Evolutionary conservation across 2,329 filamentous ascomycete species (phyloP).

Genomic region (Ophiocordyceps camponoti-saundersi): DNA sequence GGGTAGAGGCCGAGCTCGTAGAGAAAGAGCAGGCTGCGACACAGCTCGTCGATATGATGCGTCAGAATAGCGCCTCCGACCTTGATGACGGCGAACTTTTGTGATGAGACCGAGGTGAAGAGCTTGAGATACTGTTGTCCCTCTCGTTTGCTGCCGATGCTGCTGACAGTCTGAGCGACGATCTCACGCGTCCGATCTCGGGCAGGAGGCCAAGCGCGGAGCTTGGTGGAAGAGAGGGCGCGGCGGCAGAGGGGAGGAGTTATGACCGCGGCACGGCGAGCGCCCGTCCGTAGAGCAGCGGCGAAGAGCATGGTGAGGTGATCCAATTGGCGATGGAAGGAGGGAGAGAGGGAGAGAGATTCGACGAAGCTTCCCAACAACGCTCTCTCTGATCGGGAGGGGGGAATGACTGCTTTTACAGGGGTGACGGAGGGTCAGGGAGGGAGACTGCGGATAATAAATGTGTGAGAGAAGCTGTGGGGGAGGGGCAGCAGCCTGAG

Average conservation of each 20-base stretch:
- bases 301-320: constrained; percentile 19
- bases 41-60: constrained; percentile 83
- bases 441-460: not conserved
- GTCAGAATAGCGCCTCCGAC: constrained; percentile 92
- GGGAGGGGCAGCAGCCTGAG: constrained; percentile 1
- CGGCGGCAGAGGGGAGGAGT: constrained; percentile 9
- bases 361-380: not conserved
- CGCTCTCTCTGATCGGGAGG: not conserved
- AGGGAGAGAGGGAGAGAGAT: not conserved
- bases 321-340: constrained; percentile 8
- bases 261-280: constrained; percentile 17
- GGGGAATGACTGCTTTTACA: not conserved
- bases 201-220: constrained; percentile 3
- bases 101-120: constrained; percentile 89
- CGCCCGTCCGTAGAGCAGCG: constrained; percentile 22
- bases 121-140: constrained; percentile 95
- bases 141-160: constrained; percentile 90
- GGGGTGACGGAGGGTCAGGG: not conserved
- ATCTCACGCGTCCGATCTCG: constrained; percentile 17
- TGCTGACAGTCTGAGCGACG: constrained; percentile 53
- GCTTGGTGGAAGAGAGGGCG: constrained; percentile 4
- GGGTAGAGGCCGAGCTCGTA: constrained; percentile 92
- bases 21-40: constrained; percentile 74
- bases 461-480: not conserved
- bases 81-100: constrained; percentile 97